Base-by-base conservation (phyloP, 331 rosid species). In the Malus hybrid region DNA sequence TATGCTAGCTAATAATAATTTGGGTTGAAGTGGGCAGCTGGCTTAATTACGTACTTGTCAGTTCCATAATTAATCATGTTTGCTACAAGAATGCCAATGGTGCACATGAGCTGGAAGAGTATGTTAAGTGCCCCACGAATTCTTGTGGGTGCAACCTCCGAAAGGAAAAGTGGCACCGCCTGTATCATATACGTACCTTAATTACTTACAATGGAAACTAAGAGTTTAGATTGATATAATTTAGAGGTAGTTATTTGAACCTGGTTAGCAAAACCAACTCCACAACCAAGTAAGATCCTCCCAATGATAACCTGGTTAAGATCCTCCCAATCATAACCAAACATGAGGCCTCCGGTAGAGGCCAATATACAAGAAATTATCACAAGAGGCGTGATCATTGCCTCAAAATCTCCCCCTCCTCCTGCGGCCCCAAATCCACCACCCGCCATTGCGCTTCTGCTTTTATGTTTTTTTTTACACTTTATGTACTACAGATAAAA, bases 251-350 rank as follows among this genome's bases (percentile, higher is more conserved):
- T 55, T 55, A 1, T 9, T 22, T 58, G 30, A 26, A 78, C 96
- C 88, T 86, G 98, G 44, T 90, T 90, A 48, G 91, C 96, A 36
- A 90, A 88, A 61, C 95, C 96, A 42, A 93, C 95, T 12, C 95
- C 95, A 14, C 82, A 80, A 5, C 96, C 98, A 1, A 93, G 88
- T 10, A 82, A 33, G 55, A 93, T 22, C 63, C 95, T 84, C 10
- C 95, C 96, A 0, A 68, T 2, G 71, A 93, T 90, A n/a, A n/a
- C n/a, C n/a, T n/a, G n/a, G n/a, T n/a, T 10, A 82, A 33, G 55
- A 93, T 22, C 63, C 95, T 84, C 10, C 95, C 96, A 0, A 68
- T 2, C 84, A 13, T 81, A 81, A 7, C 84, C 84, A 20, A 76
- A 81, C 78, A 81, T 81, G 33, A 81, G 80, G 8, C 84, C 84